Base-by-base conservation (phyloP, 805 yeast species). In the Saccharomycopsis sp. region DNA sequence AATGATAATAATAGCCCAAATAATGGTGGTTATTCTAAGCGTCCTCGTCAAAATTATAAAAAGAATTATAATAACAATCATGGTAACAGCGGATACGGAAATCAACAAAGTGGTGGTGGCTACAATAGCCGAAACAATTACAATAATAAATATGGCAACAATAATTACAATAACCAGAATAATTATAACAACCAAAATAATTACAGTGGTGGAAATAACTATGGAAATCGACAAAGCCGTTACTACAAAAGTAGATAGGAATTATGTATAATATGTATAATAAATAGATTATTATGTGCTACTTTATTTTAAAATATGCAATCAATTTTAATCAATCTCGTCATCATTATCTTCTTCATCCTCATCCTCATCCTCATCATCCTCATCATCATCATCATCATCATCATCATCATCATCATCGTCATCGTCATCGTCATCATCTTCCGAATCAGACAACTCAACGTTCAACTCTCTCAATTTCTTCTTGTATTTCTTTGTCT, bases 401-500 rank as follows among this genome's bases (percentile, higher is more conserved):
- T 72, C 74, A 3, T 72, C 77, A 17, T 70, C 76, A 16, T 68
- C 76, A 4, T 71, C 79, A 13, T 72, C 79, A 5, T 68, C 77
- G 1, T 66, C 76, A 0, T 73, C 81, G 23, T 74, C 79, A 39
- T 75, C 83, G 32, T 78, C 72, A 7, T 79, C 76, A 2, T 32
- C 45, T 3, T 45, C 50, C 22, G 41, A 47, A 34, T 48, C 51
- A 24, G 53, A 47, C 4, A 74, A 70, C 1, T 66, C 75, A 43
- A 67, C 71, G 2, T 77, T 77, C 21, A 73, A 56, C 1, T 55
- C 59, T 40, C 60, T 62, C 44, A 80, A 63, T 40, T 60, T 62
- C 19, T 58, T 52, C 57, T 76, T 77, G 58, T 79, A 74, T 46
- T 64, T 64, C 32, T 65, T 62, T 36, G 68, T 68, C 47, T 69